These are phyloP conservation scores for Castanopsis chinensis DNA, from an alignment of 306 rosid genomes.

Conservation along the genomic window DNA sequence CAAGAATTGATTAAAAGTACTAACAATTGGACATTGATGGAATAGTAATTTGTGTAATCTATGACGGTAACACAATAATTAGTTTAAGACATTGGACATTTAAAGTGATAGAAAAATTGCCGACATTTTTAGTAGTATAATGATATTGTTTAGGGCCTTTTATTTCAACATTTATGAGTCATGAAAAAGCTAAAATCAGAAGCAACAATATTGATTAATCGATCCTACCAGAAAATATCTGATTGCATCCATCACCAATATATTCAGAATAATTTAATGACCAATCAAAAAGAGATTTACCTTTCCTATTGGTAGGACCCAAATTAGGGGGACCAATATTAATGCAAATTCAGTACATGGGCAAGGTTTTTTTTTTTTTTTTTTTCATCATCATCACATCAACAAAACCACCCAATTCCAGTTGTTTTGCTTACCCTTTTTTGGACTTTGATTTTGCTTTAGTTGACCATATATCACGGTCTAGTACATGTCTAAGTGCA, in stretches of 20 bases:
- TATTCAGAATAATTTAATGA: background rate
- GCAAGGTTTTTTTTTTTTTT: background rate
- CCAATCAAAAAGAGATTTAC: conserved; percentile 8
- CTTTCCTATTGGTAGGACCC: conserved; percentile 2
- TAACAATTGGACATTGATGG: no score
- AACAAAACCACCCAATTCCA: conserved; percentile 1
- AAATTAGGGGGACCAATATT: conserved; percentile 4
- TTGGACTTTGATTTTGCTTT: background rate
- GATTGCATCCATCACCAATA: background rate
- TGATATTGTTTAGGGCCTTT: no score
- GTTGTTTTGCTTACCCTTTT: background rate
- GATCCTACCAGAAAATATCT: background rate
- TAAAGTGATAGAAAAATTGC: no score
- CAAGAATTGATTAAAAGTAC: no score
- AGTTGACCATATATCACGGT: background rate
- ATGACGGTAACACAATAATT: no score
- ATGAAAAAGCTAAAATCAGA: background rate
- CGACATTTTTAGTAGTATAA: no score
- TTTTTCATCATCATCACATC: background rate
- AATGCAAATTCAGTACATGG: background rate
- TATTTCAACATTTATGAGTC: background rate
- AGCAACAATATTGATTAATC: background rate
- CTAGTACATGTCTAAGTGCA: background rate
- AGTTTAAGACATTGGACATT: no score
- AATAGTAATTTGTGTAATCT: no score